Evolutionary conservation across 306 rosid genomes (phyloP).

Genomic region (Carpinus viminea): DNA sequence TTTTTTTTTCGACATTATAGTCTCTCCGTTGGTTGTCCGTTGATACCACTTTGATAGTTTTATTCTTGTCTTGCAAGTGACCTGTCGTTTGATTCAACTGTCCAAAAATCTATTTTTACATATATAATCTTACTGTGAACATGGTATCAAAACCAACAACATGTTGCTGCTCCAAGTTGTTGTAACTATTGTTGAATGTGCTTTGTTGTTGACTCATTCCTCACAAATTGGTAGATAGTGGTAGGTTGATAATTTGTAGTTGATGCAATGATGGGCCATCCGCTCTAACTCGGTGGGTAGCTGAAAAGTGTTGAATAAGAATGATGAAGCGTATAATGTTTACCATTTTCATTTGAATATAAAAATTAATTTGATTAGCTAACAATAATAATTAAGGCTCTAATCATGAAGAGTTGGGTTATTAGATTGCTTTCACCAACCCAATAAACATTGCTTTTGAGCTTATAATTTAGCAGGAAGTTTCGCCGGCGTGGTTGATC

Average conservation of each 20-base stretch:
- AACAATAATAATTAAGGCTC: background rate
- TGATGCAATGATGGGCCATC: slow-evolving; percentile 10
- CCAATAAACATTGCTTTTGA: background rate
- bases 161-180: background rate
- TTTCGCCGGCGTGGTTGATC: background rate
- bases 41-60: too few relatives aligned
- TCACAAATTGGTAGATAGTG: slow-evolving; percentile 15
- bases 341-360: background rate
- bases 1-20: too few relatives aligned
- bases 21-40: too few relatives aligned
- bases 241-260: slow-evolving; percentile 27
- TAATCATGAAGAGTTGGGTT: background rate
- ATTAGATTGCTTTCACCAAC: background rate
- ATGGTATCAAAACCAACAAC: too few relatives aligned
- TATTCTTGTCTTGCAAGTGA: too few relatives aligned
- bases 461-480: background rate
- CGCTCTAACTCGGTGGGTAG: slow-evolving; percentile 20
- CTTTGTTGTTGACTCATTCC: slow-evolving; percentile 8
- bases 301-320: slow-evolving; percentile 1
- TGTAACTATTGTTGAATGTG: background rate
- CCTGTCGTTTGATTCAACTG: too few relatives aligned
- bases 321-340: background rate
- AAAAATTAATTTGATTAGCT: background rate
- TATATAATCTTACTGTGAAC: too few relatives aligned
- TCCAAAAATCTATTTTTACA: too few relatives aligned